Percentiles rank a stretch among this genome's conserved stretches.
Evolutionary conservation across 2,329 filamentous ascomycete genomes (phyloP).

Genomic region (Mollisia scopiformis): DNA sequence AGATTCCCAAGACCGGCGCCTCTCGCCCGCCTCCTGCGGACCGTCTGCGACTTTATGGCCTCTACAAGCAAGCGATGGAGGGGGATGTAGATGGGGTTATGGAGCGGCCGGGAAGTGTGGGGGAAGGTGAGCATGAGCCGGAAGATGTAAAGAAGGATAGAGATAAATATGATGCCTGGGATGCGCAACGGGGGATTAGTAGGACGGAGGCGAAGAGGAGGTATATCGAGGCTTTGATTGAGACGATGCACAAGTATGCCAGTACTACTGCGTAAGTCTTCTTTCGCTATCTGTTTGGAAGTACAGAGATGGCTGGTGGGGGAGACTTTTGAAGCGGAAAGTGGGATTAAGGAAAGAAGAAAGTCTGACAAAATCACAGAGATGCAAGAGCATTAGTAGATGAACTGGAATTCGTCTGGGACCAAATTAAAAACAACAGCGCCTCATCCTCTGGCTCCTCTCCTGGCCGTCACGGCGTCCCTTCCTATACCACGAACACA

Average conservation of each 20-base stretch:
- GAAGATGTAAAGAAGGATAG: conserved; percentile 50
- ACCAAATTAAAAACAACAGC: conserved; percentile 90
- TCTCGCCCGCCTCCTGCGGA: conserved; percentile 84
- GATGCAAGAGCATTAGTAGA: conserved; percentile 86
- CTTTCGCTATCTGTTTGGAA: not conserved
- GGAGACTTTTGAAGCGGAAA: not conserved
- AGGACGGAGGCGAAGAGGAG: conserved; percentile 91
- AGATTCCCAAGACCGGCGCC: conserved; percentile 91
- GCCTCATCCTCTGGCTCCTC: conserved; percentile 64
- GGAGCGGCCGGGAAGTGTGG: conserved; percentile 72
- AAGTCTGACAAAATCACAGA: conserved; percentile 40
- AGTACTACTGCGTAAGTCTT: conserved; percentile 71
- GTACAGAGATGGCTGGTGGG: not conserved
- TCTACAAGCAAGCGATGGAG: conserved; percentile 99
- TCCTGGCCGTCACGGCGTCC: conserved; percentile 45
- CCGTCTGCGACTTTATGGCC: conserved; percentile 89
- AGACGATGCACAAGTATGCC: conserved; percentile 96
- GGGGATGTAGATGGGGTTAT: conserved; percentile 95
- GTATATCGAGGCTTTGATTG: conserved; percentile 92
- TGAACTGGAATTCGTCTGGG: conserved; percentile 99
- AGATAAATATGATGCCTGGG: conserved; percentile 93
- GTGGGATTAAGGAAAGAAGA: conserved; percentile 1
- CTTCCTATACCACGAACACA: conserved; percentile 28
- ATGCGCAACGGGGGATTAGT: conserved; percentile 78
- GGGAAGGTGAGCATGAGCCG: conserved; percentile 58